Conservation (phyloP, 495 filamentous ascomycete genomes). For the Lasiosphaeris hirsuta region DNA sequence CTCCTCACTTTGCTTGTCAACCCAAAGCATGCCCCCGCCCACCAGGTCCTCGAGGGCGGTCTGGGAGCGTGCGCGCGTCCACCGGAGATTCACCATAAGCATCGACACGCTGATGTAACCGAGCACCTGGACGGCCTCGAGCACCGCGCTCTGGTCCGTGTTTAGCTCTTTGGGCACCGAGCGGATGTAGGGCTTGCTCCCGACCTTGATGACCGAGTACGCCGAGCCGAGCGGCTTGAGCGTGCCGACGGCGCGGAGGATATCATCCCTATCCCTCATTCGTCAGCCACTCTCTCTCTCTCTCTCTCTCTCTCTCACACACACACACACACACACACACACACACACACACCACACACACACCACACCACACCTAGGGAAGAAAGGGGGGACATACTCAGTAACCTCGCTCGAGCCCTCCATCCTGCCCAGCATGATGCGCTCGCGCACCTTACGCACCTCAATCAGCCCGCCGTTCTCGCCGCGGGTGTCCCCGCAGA, state of each 20-base stretch:
- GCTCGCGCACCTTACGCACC: slow-evolving; percentile 72
- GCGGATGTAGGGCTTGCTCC: slow-evolving; percentile 80
- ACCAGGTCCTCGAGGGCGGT: slow-evolving; percentile 89
- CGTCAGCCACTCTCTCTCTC: neutral
- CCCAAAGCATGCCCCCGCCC: slow-evolving; percentile 90
- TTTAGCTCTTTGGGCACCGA: slow-evolving; percentile 96
- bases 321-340: too few species aligned
- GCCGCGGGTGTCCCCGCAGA: slow-evolving; percentile 78
- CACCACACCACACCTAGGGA: neutral
- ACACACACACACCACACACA: neutral
- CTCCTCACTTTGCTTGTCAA: slow-evolving; percentile 81
- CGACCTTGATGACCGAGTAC: slow-evolving; percentile 78
- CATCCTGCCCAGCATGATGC: slow-evolving; percentile 66
- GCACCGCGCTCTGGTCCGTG: slow-evolving; percentile 84
- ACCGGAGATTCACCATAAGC: slow-evolving; percentile 84
- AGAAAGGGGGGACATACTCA: slow-evolving; percentile 37
- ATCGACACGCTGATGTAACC: slow-evolving; percentile 90
- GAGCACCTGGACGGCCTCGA: slow-evolving; percentile 81
- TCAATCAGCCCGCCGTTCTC: slow-evolving; percentile 93
- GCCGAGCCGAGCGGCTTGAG: slow-evolving; percentile 83
- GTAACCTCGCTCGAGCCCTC: slow-evolving; percentile 74
- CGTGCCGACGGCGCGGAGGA: slow-evolving; percentile 83
- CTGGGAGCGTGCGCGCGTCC: slow-evolving; percentile 78
- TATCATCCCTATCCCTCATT: slow-evolving; percentile 68
- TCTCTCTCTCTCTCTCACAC: too few species aligned